These are phyloP conservation scores for Penicillium paxilli DNA, from an alignment of 495 filamentous ascomycete genomes.

Conservation along the genomic window DNA sequence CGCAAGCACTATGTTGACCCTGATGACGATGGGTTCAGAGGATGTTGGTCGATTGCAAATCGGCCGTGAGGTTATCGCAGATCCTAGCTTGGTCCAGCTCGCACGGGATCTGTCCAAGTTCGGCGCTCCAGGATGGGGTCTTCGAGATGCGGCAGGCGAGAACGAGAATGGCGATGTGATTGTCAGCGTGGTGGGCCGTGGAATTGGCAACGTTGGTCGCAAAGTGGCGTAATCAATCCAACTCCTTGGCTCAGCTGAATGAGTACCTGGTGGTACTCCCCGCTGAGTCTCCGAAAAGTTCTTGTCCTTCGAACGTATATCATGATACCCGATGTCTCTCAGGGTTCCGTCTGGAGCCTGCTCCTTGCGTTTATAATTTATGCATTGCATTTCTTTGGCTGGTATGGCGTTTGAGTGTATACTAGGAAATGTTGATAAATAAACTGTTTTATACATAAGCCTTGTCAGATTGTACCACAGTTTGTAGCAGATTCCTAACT, in stretches of 20 bases:
- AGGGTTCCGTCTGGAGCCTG: slow-evolving; percentile 3
- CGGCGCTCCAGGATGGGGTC: slow-evolving; percentile 82
- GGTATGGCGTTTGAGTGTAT: not conserved
- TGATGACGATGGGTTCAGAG: slow-evolving; percentile 95
- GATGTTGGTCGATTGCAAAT: slow-evolving; percentile 65
- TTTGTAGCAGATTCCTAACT: too few species aligned
- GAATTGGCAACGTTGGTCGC: slow-evolving; percentile 92
- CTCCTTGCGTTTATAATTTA: slow-evolving; percentile 6
- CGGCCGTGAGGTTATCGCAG: slow-evolving; percentile 72
- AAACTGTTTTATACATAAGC: too few species aligned
- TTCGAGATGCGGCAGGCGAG: slow-evolving; percentile 69
- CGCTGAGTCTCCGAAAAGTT: not conserved
- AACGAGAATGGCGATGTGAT: slow-evolving; percentile 71
- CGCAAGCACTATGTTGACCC: slow-evolving; percentile 67
- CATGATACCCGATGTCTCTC: slow-evolving; percentile 25
- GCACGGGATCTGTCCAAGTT: slow-evolving; percentile 83
- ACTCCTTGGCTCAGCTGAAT: too few species aligned
- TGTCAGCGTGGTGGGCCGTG: slow-evolving; percentile 87
- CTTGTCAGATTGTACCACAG: too few species aligned
- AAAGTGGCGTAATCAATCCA: slow-evolving; percentile 78
- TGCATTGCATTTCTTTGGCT: slow-evolving; percentile 12
- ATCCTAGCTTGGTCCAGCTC: slow-evolving; percentile 73
- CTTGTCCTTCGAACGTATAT: slow-evolving; percentile 8
- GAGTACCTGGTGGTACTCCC: too few species aligned
- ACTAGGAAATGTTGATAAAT: slow-evolving; percentile 1